phyloP scores from a whole-genome alignment of 805 yeast genomes.

The Candida namnaoensis region DNA sequence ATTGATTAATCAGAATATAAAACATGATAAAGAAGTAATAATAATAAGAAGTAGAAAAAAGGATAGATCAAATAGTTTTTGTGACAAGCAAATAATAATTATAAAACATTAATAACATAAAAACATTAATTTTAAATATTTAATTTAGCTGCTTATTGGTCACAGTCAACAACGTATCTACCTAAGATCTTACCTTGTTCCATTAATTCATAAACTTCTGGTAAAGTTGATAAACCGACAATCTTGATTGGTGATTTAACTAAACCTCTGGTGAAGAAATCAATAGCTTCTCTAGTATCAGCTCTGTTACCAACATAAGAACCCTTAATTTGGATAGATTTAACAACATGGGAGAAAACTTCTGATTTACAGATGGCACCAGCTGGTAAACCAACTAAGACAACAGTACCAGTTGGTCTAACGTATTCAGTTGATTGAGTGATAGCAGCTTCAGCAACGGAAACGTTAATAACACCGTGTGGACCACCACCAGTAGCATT shows the following conservation, averaged over 20 bases:
- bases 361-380: constrained; percentile 58
- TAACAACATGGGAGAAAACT: constrained; percentile 65
- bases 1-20: no score
- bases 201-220: constrained; percentile 47
- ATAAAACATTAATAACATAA: background rate
- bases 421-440: constrained; percentile 46
- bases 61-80: no score
- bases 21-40: no score
- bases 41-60: no score
- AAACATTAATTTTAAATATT: no score
- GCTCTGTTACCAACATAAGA: constrained; percentile 86
- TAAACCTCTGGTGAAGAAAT: constrained; percentile 53
- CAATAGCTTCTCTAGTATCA: constrained; percentile 63
- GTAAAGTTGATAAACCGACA: constrained; percentile 41
- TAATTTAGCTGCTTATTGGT: constrained; percentile 28
- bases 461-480: constrained; percentile 68
- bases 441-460: constrained; percentile 61
- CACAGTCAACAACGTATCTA: constrained; percentile 79
- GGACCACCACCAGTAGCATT: constrained; percentile 61
- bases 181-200: constrained; percentile 80
- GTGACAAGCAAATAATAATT: no score
- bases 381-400: constrained; percentile 69
- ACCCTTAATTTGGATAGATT: constrained; percentile 62
- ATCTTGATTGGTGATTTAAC: constrained; percentile 48
- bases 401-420: constrained; percentile 62